Evolutionary conservation across 1,284 basidiomycete genomes (phyloP), one percentile per base, ranked within the genome.

Genomic region (Meira miltonrushii): DNA sequence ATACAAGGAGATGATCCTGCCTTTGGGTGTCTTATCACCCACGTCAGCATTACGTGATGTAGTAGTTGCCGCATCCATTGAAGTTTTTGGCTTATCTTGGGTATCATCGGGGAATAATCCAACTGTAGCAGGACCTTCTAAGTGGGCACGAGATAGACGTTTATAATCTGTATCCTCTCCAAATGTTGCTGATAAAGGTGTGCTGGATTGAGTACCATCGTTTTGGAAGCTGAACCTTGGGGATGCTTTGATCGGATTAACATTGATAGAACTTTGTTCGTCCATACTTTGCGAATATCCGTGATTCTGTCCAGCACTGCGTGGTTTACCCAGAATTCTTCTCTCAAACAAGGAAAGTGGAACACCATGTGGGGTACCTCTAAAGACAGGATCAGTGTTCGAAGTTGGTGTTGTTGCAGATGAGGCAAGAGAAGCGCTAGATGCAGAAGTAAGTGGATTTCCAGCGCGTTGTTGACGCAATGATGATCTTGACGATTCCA

Each of bases 261-360:
- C 28, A 33, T 33, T 33, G 28, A 33, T 33, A 3, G 28, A 33
- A 33, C 28, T 3, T 33, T 33, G 28, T 33, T 33, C 28, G 8
- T 33, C 28, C 28, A 33, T 8, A 43, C 40, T 53, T 11, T 53
- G 10, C 3, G 11, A 12, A 21, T 25, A 21, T 19, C 10, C 8
- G 15, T 17, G 15, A 19, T 39, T 53, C 28, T 33, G 28, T 39
- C 23, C 40, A 13, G 53, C 53, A 11, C 33, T 39, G 25, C 23
- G 7, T 7, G 55, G 19, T 5, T 23, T 50, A 39, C 23, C 33
- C 13, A 58, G 5, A 19, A 57, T 57, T 37, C 55, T 19, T 23
- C 39, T 57, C 23, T 57, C 55, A n/a, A 57, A 57, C 17, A 57
- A 38, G 7, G 49, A 55, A 12, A 57, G 55, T 11, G 55, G 55